Percentiles rank a stretch among this genome's conserved stretches.
Conservation (phyloP, 306 rosid species). For the Glycine soja region DNA sequence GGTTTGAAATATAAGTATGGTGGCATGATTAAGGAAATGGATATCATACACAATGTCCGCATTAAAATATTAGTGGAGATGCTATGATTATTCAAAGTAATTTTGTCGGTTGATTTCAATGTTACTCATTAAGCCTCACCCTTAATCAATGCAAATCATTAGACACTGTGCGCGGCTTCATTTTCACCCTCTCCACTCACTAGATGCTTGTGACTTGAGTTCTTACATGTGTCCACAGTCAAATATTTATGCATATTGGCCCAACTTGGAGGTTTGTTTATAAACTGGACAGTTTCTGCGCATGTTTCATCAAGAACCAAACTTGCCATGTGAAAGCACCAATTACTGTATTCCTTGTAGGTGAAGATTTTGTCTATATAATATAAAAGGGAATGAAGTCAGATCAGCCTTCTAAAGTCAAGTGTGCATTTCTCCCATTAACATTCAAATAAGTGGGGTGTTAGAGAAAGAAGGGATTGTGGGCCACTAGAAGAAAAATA, state of each 20-base stretch:
- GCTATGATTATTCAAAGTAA: conserved; percentile 48
- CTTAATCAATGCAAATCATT: conserved; percentile 62
- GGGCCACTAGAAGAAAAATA: conserved; percentile 20
- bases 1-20: conserved; percentile 47
- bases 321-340: conserved; percentile 51
- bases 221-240: neutral
- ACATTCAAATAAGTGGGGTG: neutral
- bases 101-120: conserved; percentile 52
- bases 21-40: conserved; percentile 40
- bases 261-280: conserved; percentile 19
- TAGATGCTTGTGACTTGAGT: no score
- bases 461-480: conserved; percentile 15
- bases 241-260: neutral
- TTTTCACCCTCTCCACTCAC: conserved; percentile 25
- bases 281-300: conserved; percentile 11
- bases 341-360: neutral
- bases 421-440: neutral
- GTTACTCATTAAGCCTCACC: conserved; percentile 45
- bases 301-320: conserved; percentile 41
- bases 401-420: conserved; percentile 19
- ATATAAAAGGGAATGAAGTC: conserved; percentile 23
- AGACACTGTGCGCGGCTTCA: conserved; percentile 29
- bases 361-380: conserved; percentile 27
- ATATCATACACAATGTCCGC: neutral
- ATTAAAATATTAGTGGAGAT: conserved; percentile 37